Evolutionary conservation across 2,329 filamentous ascomycete species (phyloP).

Genomic region (Emmonsiellopsis sp.): DNA sequence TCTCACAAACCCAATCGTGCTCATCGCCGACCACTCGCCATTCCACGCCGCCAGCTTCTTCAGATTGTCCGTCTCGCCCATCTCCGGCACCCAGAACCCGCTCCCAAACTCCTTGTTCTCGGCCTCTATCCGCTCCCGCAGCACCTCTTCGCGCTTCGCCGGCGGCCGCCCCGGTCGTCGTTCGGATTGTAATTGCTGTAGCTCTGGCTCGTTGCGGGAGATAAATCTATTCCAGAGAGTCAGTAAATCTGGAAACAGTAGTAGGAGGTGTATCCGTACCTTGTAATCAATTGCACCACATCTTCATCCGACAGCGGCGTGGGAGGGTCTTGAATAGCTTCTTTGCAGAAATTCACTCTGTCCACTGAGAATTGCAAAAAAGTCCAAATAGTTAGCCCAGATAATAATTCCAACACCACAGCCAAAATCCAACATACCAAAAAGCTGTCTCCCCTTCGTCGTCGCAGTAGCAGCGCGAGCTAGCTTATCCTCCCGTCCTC

Average conservation of each 20-base stretch:
- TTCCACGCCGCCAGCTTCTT: constrained; percentile 65
- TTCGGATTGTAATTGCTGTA: constrained; percentile 47
- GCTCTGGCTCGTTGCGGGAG: constrained; percentile 26
- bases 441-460: constrained; percentile 64
- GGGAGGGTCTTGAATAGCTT: constrained; percentile 29
- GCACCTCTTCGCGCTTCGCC: constrained; percentile 64
- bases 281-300: constrained; percentile 45
- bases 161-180: constrained; percentile 70
- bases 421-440: constrained; percentile 42
- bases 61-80: constrained; percentile 58
- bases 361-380: constrained; percentile 44
- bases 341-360: constrained; percentile 63
- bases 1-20: constrained; percentile 67
- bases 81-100: constrained; percentile 74
- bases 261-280: too few relatives aligned
- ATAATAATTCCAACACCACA: not conserved
- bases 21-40: constrained; percentile 72
- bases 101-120: constrained; percentile 73
- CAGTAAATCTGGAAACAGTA: too few relatives aligned
- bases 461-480: constrained; percentile 61
- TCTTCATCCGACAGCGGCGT: constrained; percentile 28
- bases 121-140: constrained; percentile 60
- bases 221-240: constrained; percentile 29
- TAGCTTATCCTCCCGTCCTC: constrained; percentile 72
- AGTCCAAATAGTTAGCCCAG: not conserved